Conservation (phyloP, 148 eudicot genomes). For the Persicaria maculosa region DNA sequence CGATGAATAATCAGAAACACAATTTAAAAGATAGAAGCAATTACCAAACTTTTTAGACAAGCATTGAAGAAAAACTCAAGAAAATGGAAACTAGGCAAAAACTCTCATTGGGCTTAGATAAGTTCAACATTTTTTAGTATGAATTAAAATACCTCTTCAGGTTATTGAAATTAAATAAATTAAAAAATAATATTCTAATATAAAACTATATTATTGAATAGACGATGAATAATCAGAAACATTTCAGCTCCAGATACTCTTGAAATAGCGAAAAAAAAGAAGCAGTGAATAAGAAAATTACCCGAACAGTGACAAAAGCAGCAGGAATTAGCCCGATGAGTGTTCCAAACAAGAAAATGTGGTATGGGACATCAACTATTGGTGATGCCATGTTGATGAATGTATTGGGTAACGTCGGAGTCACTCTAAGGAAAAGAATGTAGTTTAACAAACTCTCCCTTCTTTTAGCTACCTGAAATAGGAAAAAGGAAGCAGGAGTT, state of each 20-base stretch:
- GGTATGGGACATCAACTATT: constrained; percentile 91
- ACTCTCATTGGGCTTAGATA: background rate
- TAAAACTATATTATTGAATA: background rate
- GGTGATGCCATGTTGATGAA: constrained; percentile 96
- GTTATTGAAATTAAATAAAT: background rate
- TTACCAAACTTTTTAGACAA: background rate
- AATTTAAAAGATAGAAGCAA: background rate
- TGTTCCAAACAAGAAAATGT: constrained; percentile 82
- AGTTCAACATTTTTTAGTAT: background rate
- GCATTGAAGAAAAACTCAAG: background rate
- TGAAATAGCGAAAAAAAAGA: background rate
- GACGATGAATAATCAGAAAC: too few relatives aligned
- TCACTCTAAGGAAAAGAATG: constrained; percentile 93
- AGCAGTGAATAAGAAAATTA: constrained; percentile 21
- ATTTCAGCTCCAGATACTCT: background rate
- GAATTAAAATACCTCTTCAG: background rate
- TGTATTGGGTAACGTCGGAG: constrained; percentile 92
- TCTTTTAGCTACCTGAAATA: constrained; percentile 70
- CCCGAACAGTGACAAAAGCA: constrained; percentile 86
- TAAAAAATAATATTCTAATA: background rate
- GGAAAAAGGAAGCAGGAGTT: background rate
- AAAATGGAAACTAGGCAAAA: background rate
- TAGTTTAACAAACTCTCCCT: constrained; percentile 68
- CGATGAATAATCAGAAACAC: background rate
- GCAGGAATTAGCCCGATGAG: constrained; percentile 84